Percentiles rank a stretch among this genome's conserved stretches.
Conservation (phyloP, 345 rosid species). For the Lepidium didymum region DNA sequence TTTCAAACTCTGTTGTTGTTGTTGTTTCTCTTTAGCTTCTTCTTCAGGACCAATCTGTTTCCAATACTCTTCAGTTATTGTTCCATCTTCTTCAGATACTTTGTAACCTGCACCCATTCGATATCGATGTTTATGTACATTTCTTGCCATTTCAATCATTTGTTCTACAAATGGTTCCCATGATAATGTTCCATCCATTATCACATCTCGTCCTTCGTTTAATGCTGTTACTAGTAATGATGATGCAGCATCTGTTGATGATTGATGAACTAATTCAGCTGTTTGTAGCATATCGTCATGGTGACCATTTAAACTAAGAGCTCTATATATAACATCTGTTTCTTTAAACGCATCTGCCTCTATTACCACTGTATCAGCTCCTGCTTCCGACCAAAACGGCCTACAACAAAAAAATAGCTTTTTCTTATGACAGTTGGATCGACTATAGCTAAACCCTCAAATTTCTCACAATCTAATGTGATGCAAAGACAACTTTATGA, state of each 20-base stretch:
- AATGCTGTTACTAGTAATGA: slow-evolving; percentile 84
- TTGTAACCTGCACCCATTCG: slow-evolving; percentile 83
- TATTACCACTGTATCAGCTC: slow-evolving; percentile 63
- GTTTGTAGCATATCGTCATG: slow-evolving; percentile 79
- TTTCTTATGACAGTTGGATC: too few relatives aligned
- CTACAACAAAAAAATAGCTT: too few relatives aligned
- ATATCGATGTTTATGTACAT: slow-evolving; percentile 63
- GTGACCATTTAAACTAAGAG: slow-evolving; percentile 67
- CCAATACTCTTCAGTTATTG: slow-evolving; percentile 70
- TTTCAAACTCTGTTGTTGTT: slow-evolving; percentile 31
- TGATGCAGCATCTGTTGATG: slow-evolving; percentile 84
- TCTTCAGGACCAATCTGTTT: slow-evolving; percentile 33
- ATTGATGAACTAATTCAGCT: slow-evolving; percentile 88
- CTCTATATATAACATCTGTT: slow-evolving; percentile 79
- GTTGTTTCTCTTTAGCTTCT: slow-evolving; percentile 18
- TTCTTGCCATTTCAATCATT: slow-evolving; percentile 71
- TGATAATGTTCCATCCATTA: slow-evolving; percentile 89
- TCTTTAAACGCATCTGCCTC: slow-evolving; percentile 98
- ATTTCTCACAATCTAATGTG: too few relatives aligned
- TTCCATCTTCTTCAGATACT: slow-evolving; percentile 49
- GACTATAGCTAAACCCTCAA: too few relatives aligned
- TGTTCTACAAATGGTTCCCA: slow-evolving; percentile 94
- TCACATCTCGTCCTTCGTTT: slow-evolving; percentile 93
- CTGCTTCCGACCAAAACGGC: slow-evolving; percentile 77
- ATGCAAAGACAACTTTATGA: too few relatives aligned